Evolutionary conservation across 768 basidiomycete genomes (phyloP).

Genomic region (Leccinum rimulosum): DNA sequence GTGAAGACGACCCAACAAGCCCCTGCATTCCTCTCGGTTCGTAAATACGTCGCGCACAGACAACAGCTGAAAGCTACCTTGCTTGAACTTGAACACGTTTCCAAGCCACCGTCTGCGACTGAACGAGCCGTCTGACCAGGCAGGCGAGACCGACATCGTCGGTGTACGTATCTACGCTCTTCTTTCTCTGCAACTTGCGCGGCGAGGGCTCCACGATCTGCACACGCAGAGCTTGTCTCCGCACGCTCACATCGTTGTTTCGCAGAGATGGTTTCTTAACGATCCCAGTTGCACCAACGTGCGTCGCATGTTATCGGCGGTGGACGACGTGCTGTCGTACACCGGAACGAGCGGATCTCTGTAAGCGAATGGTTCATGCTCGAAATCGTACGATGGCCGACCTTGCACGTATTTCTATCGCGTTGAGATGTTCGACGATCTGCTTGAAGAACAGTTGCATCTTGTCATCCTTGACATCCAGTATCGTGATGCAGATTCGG

Average conservation of each 20-base stretch:
- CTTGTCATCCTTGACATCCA: slow-evolving; percentile 68
- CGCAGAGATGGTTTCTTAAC: slow-evolving; percentile 46
- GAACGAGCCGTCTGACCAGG: slow-evolving; percentile 47
- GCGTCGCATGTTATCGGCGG: slow-evolving; percentile 2
- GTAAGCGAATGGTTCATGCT: slow-evolving; percentile 10
- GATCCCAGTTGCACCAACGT: slow-evolving; percentile 15
- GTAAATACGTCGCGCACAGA: slow-evolving; percentile 59
- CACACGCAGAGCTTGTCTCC: slow-evolving; percentile 34
- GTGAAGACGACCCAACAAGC: slow-evolving; percentile 43
- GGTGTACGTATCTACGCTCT: slow-evolving; percentile 21
- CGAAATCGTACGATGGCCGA: slow-evolving; percentile 6
- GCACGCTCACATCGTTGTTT: slow-evolving; percentile 23
- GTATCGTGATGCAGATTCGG: slow-evolving; percentile 50
- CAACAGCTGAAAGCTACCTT: slow-evolving; percentile 43
- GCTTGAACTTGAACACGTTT: slow-evolving; percentile 74
- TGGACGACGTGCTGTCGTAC: slow-evolving; percentile 36
- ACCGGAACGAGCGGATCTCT: slow-evolving; percentile 38
- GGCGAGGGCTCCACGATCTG: slow-evolving; percentile 52
- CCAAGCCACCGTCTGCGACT: slow-evolving; percentile 74
- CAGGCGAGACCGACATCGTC: slow-evolving; percentile 31
- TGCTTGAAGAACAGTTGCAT: slow-evolving; percentile 86
- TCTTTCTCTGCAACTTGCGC: slow-evolving; percentile 35
- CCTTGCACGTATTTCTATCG: slow-evolving; percentile 56
- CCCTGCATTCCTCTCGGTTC: slow-evolving; percentile 72
- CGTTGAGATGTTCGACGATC: slow-evolving; percentile 75